A percentile compares a stretch with the other conserved stretches of the same genome.
Evolutionary conservation across 208 protist species (phyloP).

Genomic region (Leishmania tropica): DNA sequence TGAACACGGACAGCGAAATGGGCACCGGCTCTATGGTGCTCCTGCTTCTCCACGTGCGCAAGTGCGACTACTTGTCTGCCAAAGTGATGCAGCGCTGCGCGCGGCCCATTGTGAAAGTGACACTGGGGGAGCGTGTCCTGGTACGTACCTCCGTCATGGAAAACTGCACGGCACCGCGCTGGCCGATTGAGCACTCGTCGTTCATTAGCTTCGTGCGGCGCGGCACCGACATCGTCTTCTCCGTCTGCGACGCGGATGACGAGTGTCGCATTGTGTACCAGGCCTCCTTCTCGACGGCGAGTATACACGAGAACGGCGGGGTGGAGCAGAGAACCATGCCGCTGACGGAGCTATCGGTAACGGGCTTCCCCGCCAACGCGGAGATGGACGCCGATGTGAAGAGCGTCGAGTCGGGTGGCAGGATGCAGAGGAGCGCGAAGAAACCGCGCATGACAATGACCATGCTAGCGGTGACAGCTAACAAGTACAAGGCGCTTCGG

Average conservation of each 20-base stretch:
- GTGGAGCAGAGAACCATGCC: constrained; percentile 59
- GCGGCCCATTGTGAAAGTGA: constrained; percentile 75
- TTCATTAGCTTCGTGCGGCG: constrained; percentile 82
- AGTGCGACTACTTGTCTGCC: constrained; percentile 51
- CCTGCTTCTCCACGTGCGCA: constrained; percentile 73
- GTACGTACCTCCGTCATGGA: constrained; percentile 62
- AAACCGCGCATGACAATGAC: constrained; percentile 50
- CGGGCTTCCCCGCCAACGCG: neutral
- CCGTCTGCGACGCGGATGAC: constrained; percentile 60
- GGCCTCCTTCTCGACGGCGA: constrained; percentile 41
- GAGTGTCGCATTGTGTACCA: constrained; percentile 56
- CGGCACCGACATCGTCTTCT: constrained; percentile 61
- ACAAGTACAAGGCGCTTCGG: constrained; percentile 65
- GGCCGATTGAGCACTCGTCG: constrained; percentile 72
- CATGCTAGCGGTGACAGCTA: constrained; percentile 70
- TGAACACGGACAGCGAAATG: constrained; percentile 24
- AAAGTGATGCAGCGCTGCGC: constrained; percentile 34
- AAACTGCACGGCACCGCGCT: constrained; percentile 44
- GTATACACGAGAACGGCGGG: constrained; percentile 65
- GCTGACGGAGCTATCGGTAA: constrained; percentile 20
- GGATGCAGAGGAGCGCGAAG: neutral
- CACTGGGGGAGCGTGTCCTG: constrained; percentile 57
- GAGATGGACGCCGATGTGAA: constrained; percentile 5
- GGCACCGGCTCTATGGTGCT: constrained; percentile 52
- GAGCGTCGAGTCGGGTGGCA: neutral